These are phyloP conservation scores for Middelhovenomyces tepae DNA, from an alignment of 805 yeast species.

Conservation along the genomic window DNA sequence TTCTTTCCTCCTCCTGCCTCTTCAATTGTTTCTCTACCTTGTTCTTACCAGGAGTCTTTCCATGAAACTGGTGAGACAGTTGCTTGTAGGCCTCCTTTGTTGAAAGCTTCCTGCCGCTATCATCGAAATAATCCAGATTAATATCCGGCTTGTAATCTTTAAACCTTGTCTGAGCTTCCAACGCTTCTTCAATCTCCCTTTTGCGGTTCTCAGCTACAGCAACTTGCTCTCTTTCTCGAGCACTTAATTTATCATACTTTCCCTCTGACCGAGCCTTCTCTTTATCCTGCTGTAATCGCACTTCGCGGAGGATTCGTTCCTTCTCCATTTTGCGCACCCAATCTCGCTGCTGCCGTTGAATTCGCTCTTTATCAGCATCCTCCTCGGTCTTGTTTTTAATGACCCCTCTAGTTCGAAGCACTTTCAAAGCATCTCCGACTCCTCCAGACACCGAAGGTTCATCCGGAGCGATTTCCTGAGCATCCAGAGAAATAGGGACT, in stretches of 20 bases:
- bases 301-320: conserved; percentile 15
- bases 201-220: conserved; percentile 22
- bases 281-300: conserved; percentile 16
- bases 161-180: conserved; percentile 24
- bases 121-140: conserved; percentile 51
- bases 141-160: conserved; percentile 36
- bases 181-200: conserved; percentile 24
- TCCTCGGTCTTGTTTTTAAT: conserved; percentile 18
- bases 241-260: conserved; percentile 21
- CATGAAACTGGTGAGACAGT: conserved; percentile 72
- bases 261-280: conserved; percentile 19
- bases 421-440: conserved; percentile 30
- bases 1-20: conserved; percentile 22
- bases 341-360: conserved; percentile 16
- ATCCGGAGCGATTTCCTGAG: conserved; percentile 13
- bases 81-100: conserved; percentile 69
- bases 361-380: conserved; percentile 16
- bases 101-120: conserved; percentile 47
- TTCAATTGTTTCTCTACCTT: conserved; percentile 27
- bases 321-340: conserved; percentile 17
- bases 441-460: conserved; percentile 24
- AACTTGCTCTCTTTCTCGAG: conserved; percentile 26
- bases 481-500: conserved; percentile 4
- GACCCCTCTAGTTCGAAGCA: conserved; percentile 26
- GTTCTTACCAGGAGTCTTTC: conserved; percentile 33